A percentile compares a stretch with the other conserved stretches of the same genome.
phyloP scores from a whole-genome alignment of 1,284 basidiomycete species.

The Rhodotorula sp. region DNA sequence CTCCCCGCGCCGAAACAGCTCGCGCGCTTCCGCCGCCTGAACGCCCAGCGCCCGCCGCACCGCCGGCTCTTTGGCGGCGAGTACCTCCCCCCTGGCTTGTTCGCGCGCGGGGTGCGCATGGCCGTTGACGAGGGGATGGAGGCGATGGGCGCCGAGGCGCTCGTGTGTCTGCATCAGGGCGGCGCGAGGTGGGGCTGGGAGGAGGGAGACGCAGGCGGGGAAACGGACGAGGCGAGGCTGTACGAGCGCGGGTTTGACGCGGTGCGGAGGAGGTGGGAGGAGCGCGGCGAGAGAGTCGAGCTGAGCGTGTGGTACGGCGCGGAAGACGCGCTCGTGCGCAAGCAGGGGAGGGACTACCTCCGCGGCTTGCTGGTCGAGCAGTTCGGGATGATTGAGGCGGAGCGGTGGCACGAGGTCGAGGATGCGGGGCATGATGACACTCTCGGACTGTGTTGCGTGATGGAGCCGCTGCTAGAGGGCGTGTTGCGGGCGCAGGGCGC shows the following conservation, averaged over 20 bases:
- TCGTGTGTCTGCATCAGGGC: conserved; percentile 27
- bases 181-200: conserved; percentile 24
- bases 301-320: conserved; percentile 18
- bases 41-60: conserved; percentile 6
- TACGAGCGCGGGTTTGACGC: conserved; percentile 17
- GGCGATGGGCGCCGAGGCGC: conserved; percentile 33
- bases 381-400: conserved; percentile 16
- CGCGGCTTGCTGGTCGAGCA: conserved; percentile 15
- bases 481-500: neutral
- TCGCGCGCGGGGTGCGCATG: conserved; percentile 14
- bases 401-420: conserved; percentile 4
- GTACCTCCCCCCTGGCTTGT: conserved; percentile 4
- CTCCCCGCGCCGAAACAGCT: neutral
- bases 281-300: neutral
- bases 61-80: conserved; percentile 14
- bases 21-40: neutral
- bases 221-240: neutral
- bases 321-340: conserved; percentile 26
- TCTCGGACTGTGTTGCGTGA: conserved; percentile 16
- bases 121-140: conserved; percentile 16
- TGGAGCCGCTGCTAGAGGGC: conserved; percentile 11
- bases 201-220: neutral
- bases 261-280: neutral
- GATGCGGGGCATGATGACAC: conserved; percentile 33
- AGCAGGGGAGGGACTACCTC: conserved; percentile 23